Evolutionary conservation across 2,329 filamentous ascomycete genomes (phyloP), one percentile per base, ranked within the genome.

Genomic region (Paraphaeosphaeria sporulosa): DNA sequence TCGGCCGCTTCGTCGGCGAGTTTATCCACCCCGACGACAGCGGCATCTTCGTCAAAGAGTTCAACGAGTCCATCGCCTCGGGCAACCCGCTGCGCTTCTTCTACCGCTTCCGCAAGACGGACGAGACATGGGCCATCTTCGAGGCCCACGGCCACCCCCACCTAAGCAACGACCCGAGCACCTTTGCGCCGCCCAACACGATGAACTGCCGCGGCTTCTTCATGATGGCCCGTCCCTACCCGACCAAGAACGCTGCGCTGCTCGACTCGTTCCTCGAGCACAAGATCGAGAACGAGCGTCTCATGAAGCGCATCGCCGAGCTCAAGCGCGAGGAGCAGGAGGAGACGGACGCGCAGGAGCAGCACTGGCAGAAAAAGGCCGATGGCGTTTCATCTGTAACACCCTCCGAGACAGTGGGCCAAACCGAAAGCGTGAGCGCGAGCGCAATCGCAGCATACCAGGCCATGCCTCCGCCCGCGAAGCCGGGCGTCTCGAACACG

Each of bases 191-290:
- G 65, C 89, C 89, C 64, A 84, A 87, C 55, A 63, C 66, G 34
- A 66, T 78, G 59, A 90, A 91, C 68, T 97, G 93, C 76, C 88
- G 92, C 70, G 94, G 94, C 40, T 92, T 97, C 69, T 97, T 97
- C 76, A 91, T 98, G 83, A 94, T 96, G 89, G 89, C 92, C 9
- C 87, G 94, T 21, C 92, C 92, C 1, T 97, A 97, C 76, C 93
- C 93, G 5, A 96, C 91, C 32, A 94, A 91, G 79, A 96, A 94
- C 73, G 90, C 93, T 1, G 87, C 87, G 3, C 84, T 97, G 12
- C 84, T 97, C 21, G 94, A 98, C 79, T 96, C 93, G 0, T 97
- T 97, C 71, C 83, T 98, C 30, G 94, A 98, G 76, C 94, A 97
- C 81, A 97, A 97, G 79, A 94, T 97, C 57, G 94, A 97, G 77